phyloP scores from a whole-genome alignment of 192 early-diverging fungal genomes.

The Gryganskiella cystojenkinii region DNA sequence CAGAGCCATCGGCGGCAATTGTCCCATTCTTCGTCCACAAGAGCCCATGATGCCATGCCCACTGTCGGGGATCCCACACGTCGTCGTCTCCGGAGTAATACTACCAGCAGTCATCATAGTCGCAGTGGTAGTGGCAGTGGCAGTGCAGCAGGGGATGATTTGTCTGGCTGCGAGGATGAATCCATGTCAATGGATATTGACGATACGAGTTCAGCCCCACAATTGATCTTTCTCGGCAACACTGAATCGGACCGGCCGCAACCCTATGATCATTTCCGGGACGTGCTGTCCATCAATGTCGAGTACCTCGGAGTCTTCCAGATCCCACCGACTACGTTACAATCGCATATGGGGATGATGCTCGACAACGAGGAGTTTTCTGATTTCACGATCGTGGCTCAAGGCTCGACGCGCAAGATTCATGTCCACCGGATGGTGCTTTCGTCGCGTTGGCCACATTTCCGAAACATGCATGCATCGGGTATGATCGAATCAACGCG shows the following conservation, averaged over 20 bases:
- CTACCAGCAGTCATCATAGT: not conserved
- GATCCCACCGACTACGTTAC: constrained; percentile 54
- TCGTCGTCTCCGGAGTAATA: too few species aligned
- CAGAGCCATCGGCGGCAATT: constrained; percentile 9
- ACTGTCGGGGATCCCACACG: not conserved
- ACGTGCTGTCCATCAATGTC: constrained; percentile 62
- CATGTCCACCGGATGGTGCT: constrained; percentile 67
- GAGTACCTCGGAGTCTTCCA: constrained; percentile 66
- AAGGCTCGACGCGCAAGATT: constrained; percentile 54
- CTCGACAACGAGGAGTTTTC: constrained; percentile 63
- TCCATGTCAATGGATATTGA: constrained; percentile 35
- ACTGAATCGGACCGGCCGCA: constrained; percentile 63
- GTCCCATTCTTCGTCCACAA: not conserved
- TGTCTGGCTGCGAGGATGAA: not conserved
- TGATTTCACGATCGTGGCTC: constrained; percentile 62
- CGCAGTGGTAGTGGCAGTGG: not conserved
- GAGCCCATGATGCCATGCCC: constrained; percentile 3
- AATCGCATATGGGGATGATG: constrained; percentile 58
- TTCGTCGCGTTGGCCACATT: constrained; percentile 70
- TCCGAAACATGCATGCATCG: constrained; percentile 59
- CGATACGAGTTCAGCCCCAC: constrained; percentile 33
- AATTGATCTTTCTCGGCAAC: constrained; percentile 64
- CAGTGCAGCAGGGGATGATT: not conserved
- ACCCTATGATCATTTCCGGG: constrained; percentile 67
- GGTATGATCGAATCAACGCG: constrained; percentile 64